Evolutionary conservation across 257 asterid species (phyloP), one percentile per base, ranked within the genome.

Genomic region (Petrea volubilis): DNA sequence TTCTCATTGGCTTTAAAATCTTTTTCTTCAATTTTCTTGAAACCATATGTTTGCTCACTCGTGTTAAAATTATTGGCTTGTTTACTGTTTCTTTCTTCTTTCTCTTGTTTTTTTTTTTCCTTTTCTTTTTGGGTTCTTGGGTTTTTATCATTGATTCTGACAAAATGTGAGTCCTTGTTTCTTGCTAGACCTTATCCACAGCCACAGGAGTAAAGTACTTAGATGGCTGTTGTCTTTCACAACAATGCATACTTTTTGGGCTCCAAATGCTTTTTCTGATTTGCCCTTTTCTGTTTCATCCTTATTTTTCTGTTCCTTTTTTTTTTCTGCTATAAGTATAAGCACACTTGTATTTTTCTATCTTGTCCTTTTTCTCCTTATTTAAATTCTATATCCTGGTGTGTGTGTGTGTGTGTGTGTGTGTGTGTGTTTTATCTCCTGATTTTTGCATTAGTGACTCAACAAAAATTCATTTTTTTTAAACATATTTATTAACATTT

Each of bases 311-410:
- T 44, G n/a, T n/a, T n/a, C n/a, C n/a, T n/a, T n/a, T n/a, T n/a
- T n/a, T n/a, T n/a, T n/a, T n/a, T n/a, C n/a, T n/a, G n/a, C n/a
- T n/a, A n/a, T n/a, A 10, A 10, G 18, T 25, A 33, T 17, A 40
- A 57, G 3, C 38, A 23, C 29, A 29, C 43, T 79, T 74, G 81
- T 80, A 74, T 55, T 84, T 78, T 78, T 78, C 72, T 62, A 1
- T 34, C 80, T 82, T 83, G 88, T 83, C 80, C 77, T 73, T 77
- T 85, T 75, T 12, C 50, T 78, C 63, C 80, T 69, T 64, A 44
- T 46, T 78, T 58, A 44, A 76, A 74, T 81, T 81, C 72, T 60
- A 17, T 69, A 12, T 59, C 62, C 64, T 40, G 41, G 55, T 64
- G 44, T 23, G 66, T 62, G 56, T 74, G 64, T 7, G 2, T 38